These are phyloP conservation scores for barley (Hordeum vulgare) DNA, from an alignment of 176 grass and related monocot species.

Conservation along the genomic window DNA sequence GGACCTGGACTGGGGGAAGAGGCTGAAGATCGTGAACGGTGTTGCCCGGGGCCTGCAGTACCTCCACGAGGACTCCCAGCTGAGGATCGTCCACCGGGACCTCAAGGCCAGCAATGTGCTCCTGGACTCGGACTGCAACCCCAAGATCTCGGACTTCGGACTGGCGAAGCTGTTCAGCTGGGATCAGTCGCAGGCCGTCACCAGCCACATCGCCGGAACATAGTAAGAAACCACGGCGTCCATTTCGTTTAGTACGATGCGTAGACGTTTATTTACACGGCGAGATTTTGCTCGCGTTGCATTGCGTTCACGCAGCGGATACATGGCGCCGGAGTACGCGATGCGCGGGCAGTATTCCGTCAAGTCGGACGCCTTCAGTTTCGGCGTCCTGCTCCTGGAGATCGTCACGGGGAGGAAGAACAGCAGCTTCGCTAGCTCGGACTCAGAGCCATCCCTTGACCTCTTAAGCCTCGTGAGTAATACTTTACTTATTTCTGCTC, in stretches of 20 bases:
- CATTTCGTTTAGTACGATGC: neutral
- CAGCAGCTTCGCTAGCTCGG: neutral
- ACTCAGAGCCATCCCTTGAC: constrained; percentile 17
- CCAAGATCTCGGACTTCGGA: constrained; percentile 71
- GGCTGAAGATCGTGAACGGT: constrained; percentile 29
- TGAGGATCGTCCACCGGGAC: constrained; percentile 49
- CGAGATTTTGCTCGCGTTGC: neutral
- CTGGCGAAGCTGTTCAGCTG: constrained; percentile 32
- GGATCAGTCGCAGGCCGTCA: constrained; percentile 39
- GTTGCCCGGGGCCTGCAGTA: constrained; percentile 59
- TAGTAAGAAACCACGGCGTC: constrained; percentile 49
- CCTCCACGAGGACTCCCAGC: constrained; percentile 60
- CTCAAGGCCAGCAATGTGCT: constrained; percentile 35
- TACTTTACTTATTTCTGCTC: neutral
- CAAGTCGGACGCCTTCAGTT: constrained; percentile 55
- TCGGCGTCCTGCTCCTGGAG: constrained; percentile 50
- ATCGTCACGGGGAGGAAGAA: constrained; percentile 52
- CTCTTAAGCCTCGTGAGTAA: constrained; percentile 39
- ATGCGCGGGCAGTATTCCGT: constrained; percentile 48
- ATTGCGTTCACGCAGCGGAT: constrained; percentile 7
- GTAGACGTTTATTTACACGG: neutral
- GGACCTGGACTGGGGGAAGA: constrained; percentile 34
- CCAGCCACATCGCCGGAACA: constrained; percentile 46
- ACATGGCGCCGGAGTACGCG: constrained; percentile 42
- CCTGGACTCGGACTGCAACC: constrained; percentile 28